Conservation (phyloP, 495 filamentous ascomycete species). For the Rostrohypoxylon terebratum region DNA sequence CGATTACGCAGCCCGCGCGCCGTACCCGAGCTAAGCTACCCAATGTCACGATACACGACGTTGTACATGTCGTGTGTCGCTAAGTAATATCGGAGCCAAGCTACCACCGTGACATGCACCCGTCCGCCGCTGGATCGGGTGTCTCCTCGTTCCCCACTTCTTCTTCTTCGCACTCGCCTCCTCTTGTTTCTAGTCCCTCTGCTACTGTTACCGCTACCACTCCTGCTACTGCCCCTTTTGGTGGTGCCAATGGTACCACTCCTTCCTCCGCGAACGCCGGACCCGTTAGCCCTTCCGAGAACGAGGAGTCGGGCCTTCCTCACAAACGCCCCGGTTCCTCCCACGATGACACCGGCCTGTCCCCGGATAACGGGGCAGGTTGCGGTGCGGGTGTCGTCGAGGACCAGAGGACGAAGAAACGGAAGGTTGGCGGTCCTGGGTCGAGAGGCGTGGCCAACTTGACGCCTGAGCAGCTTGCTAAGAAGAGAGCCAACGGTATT, state of each 20-base stretch:
- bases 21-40: not conserved
- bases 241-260: conserved; percentile 8
- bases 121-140: conserved; percentile 21
- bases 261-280: not conserved
- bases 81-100: not conserved
- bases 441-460: conserved; percentile 74
- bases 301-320: conserved; percentile 13
- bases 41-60: conserved; percentile 10
- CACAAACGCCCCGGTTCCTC: conserved; percentile 36
- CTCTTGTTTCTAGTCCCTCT: conserved; percentile 12
- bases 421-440: conserved; percentile 52
- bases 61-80: not conserved
- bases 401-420: conserved; percentile 52
- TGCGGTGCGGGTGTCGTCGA: conserved; percentile 18
- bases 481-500: conserved; percentile 81
- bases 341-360: conserved; percentile 27
- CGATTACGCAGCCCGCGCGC: not conserved
- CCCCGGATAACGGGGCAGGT: conserved; percentile 36
- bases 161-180: not conserved
- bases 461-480: conserved; percentile 75
- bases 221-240: too few species aligned
- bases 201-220: not conserved
- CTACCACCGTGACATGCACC: conserved; percentile 33
- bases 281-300: conserved; percentile 23
- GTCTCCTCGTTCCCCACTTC: conserved; percentile 25